A percentile compares a stretch with the other conserved stretches of the same genome.
phyloP scores from a whole-genome alignment of 1,139 yeast species.

The Nematodospora anomalae region DNA sequence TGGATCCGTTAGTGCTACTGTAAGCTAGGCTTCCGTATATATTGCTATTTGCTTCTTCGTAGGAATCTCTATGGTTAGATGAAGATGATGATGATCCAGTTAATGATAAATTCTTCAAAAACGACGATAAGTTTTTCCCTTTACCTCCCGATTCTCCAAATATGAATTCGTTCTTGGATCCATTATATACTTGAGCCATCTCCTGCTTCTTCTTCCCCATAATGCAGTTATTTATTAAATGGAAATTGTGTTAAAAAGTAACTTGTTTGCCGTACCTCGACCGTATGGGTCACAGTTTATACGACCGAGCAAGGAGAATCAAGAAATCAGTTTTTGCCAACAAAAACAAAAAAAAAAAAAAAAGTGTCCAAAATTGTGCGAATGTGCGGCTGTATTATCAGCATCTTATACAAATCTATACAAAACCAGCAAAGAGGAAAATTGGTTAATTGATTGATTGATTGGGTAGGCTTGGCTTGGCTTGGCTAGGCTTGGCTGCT shows the following conservation, averaged over 20 bases:
- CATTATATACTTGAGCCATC: constrained; percentile 59
- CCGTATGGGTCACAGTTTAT: too few species aligned
- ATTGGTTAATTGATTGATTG: too few species aligned
- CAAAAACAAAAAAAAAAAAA: not conserved
- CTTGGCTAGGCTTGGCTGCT: too few species aligned
- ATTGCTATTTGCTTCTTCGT: constrained; percentile 35
- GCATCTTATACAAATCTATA: not conserved
- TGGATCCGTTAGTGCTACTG: constrained; percentile 14
- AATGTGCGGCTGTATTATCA: too few species aligned
- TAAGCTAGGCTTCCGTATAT: constrained; percentile 44
- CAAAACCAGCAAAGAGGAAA: not conserved
- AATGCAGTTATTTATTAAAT: too few species aligned
- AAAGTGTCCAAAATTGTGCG: too few species aligned
- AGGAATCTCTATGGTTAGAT: constrained; percentile 10
- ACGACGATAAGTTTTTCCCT: constrained; percentile 61
- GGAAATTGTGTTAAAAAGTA: too few species aligned
- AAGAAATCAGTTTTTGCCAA: not conserved
- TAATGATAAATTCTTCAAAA: constrained; percentile 51
- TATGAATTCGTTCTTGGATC: constrained; percentile 54
- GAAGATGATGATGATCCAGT: constrained; percentile 20
- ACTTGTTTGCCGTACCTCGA: too few species aligned
- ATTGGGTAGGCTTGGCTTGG: too few species aligned
- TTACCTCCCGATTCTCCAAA: constrained; percentile 70
- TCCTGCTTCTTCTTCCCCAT: constrained; percentile 53
- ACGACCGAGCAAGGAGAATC: too few species aligned